phyloP scores from a whole-genome alignment of 2,329 filamentous ascomycete species.

The Trichoderma endophyticum region DNA sequence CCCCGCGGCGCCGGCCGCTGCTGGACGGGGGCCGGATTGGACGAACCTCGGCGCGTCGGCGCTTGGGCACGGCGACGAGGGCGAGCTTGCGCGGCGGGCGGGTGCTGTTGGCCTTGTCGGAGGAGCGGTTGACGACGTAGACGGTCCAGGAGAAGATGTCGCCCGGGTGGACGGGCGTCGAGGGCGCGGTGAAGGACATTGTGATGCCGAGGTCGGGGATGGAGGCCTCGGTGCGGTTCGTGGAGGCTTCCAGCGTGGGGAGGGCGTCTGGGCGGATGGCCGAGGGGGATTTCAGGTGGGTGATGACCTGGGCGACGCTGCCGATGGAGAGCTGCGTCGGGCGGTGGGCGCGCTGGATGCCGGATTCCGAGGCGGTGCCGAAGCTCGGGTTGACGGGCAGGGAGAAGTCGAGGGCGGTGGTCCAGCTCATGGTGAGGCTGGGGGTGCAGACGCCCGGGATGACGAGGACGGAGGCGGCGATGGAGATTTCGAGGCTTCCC shows the following conservation, averaged over 20 bases:
- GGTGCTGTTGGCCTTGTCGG: constrained; percentile 36
- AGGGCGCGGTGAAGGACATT: constrained; percentile 67
- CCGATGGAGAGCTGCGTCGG: constrained; percentile 62
- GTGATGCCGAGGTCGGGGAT: constrained; percentile 66
- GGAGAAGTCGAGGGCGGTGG: constrained; percentile 66
- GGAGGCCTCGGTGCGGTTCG: constrained; percentile 43
- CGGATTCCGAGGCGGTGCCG: constrained; percentile 50
- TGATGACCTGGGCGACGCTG: constrained; percentile 49
- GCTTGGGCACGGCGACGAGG: constrained; percentile 63
- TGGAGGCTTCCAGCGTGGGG: constrained; percentile 55
- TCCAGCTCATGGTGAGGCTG: constrained; percentile 63
- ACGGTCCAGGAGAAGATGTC: constrained; percentile 70
- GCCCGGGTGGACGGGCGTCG: constrained; percentile 55
- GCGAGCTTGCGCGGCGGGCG: constrained; percentile 62
- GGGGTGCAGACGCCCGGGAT: constrained; percentile 57
- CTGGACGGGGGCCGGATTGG: constrained; percentile 54
- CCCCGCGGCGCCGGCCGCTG: constrained; percentile 33
- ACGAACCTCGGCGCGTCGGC: constrained; percentile 56
- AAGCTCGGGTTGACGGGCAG: constrained; percentile 62
- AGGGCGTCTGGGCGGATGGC: constrained; percentile 58
- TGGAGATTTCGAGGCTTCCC: constrained; percentile 56
- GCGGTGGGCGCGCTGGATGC: constrained; percentile 59
- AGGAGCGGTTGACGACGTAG: constrained; percentile 71
- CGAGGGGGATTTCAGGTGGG: constrained; percentile 56
- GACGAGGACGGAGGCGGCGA: constrained; percentile 58